Evolutionary conservation across 768 basidiomycete genomes (phyloP).

Genomic region (Trametes cinnabarina): DNA sequence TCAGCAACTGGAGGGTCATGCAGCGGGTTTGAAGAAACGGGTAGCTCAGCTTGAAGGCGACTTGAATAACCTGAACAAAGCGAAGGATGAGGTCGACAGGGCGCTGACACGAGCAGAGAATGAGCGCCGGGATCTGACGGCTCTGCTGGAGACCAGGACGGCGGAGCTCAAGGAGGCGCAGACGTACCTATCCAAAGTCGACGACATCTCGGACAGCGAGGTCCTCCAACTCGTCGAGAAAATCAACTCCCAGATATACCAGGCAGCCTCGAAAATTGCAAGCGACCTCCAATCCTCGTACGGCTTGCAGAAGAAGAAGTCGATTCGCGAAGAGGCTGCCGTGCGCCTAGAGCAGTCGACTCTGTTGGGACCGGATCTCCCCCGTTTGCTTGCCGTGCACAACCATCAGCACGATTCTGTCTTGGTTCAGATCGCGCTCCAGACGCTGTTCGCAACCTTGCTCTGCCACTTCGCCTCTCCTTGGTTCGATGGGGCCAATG

Average conservation of each 20-base stretch:
- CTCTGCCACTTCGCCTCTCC: slow-evolving; percentile 4
- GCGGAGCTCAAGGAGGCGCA: slow-evolving; percentile 47
- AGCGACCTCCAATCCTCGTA: slow-evolving; percentile 35
- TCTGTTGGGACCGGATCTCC: not conserved
- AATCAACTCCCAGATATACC: slow-evolving; percentile 48
- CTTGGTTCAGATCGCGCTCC: slow-evolving; percentile 16
- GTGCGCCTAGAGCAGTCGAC: not conserved
- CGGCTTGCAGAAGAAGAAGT: not conserved
- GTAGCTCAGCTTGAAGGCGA: not conserved
- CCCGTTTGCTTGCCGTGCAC: not conserved
- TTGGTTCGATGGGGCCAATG: not conserved
- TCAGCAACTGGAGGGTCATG: not conserved
- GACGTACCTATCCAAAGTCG: slow-evolving; percentile 44
- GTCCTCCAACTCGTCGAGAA: slow-evolving; percentile 42
- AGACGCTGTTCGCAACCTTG: not conserved
- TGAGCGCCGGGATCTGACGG: not conserved
- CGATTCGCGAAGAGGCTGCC: not conserved
- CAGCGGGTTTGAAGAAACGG: not conserved
- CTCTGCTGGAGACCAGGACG: slow-evolving; percentile 36
- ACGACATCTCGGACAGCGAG: slow-evolving; percentile 45
- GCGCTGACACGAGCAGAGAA: not conserved
- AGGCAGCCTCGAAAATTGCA: slow-evolving; percentile 49
- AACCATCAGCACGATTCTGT: slow-evolving; percentile 4
- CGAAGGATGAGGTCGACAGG: not conserved
- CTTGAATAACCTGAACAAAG: not conserved